Evolutionary conservation across 2,329 filamentous ascomycete genomes (phyloP).

Genomic region (Talaromyces sp.): DNA sequence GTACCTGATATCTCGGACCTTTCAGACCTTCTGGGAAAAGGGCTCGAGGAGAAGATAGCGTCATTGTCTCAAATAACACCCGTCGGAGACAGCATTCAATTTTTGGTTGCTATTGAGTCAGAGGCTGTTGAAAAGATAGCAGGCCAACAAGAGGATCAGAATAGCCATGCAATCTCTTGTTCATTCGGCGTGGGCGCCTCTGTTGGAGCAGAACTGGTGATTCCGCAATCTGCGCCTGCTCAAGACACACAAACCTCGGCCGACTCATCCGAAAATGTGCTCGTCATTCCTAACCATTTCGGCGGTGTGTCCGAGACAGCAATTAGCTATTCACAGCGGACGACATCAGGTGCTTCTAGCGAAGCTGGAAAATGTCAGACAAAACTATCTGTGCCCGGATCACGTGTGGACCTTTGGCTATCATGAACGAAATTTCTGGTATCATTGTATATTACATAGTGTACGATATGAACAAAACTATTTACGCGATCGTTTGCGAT

Average conservation of each 20-base stretch:
- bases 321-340: slow-evolving; percentile 23
- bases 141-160: not conserved
- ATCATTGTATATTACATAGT: not conserved
- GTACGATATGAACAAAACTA: not conserved
- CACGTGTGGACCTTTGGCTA: slow-evolving; percentile 18
- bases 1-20: slow-evolving; percentile 17
- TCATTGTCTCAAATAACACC: slow-evolving; percentile 35
- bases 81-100: slow-evolving; percentile 37
- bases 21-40: slow-evolving; percentile 17
- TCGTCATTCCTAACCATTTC: slow-evolving; percentile 27
- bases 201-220: slow-evolving; percentile 15
- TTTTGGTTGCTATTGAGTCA: slow-evolving; percentile 33
- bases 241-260: not conserved
- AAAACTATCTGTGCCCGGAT: slow-evolving; percentile 33
- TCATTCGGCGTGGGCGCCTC: slow-evolving; percentile 30
- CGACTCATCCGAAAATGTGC: slow-evolving; percentile 16
- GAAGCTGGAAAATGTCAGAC: slow-evolving; percentile 15
- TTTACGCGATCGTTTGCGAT: not conserved
- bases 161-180: slow-evolving; percentile 16
- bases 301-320: slow-evolving; percentile 38
- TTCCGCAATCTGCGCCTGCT: not conserved
- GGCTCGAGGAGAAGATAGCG: slow-evolving; percentile 28
- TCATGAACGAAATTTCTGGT: slow-evolving; percentile 4
- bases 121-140: not conserved
- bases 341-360: not conserved